A percentile compares a stretch with the other conserved stretches of the same genome.
phyloP scores from a whole-genome alignment of 2,329 filamentous ascomycete genomes.

The Catunica adiposa region DNA sequence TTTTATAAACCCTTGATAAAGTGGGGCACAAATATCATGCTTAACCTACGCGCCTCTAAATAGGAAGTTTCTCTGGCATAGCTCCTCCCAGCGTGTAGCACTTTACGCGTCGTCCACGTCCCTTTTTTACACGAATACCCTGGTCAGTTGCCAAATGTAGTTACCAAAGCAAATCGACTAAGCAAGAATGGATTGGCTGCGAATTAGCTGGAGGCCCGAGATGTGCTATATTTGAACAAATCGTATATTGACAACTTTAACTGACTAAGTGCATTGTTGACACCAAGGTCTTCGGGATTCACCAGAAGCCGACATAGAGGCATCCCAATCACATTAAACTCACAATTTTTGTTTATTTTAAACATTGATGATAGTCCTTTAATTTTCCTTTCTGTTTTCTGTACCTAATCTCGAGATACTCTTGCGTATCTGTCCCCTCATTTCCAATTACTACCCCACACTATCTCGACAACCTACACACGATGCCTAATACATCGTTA shows the following conservation, averaged over 20 bases:
- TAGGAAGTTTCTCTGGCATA: no score
- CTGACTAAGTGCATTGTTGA: no score
- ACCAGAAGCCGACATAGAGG: no score
- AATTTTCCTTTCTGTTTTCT: neutral
- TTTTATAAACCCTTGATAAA: neutral
- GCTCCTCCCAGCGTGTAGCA: slow-evolving; percentile 7
- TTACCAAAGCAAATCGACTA: slow-evolving; percentile 3
- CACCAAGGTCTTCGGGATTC: no score
- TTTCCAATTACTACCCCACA: neutral
- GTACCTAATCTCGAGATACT: neutral
- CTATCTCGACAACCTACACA: neutral
- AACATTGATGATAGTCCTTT: neutral
- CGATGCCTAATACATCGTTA: slow-evolving; percentile 44
- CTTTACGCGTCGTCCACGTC: slow-evolving; percentile 14
- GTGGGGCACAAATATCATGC: neutral
- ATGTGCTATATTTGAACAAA: neutral
- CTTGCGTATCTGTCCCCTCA: neutral
- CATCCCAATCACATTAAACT: no score
- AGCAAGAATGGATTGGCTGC: slow-evolving; percentile 5
- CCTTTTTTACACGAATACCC: slow-evolving; percentile 11
- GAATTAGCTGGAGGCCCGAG: slow-evolving; percentile 1
- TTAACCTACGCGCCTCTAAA: neutral
- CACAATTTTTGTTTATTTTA: neutral
- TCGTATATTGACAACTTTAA: neutral
- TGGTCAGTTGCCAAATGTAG: slow-evolving; percentile 6